Percentiles rank a stretch among this genome's conserved stretches.
Evolutionary conservation across 371 early-diverging fungal genomes (phyloP).

Genomic region (Mucor circinelloides): DNA sequence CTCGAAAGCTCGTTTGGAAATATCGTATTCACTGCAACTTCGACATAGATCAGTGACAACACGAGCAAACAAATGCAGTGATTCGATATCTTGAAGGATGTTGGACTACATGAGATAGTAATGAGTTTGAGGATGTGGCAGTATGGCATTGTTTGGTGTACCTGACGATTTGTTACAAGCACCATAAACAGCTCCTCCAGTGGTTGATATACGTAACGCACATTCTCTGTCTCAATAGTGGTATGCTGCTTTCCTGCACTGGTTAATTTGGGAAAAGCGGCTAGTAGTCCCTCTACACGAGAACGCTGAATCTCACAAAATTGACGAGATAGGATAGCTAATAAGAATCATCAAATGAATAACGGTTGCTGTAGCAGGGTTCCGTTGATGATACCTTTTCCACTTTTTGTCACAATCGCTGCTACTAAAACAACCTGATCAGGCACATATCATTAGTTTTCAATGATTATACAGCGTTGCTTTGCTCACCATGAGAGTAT

Average conservation of each 20-base stretch:
- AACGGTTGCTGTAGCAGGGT: too few relatives aligned
- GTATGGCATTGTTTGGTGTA: background rate
- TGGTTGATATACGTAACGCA: constrained; percentile 98
- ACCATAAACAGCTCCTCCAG: constrained; percentile 93
- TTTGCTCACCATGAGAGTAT: background rate
- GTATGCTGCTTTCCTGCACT: constrained; percentile 94
- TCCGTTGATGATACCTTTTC: constrained; percentile 73
- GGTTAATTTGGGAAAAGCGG: constrained; percentile 95
- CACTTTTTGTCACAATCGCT: constrained; percentile 89
- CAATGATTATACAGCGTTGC: background rate
- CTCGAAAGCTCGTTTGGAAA: constrained; percentile 84
- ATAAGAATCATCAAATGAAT: background rate
- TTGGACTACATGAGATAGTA: constrained; percentile 50
- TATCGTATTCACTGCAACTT: constrained; percentile 74
- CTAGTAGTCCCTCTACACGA: constrained; percentile 93
- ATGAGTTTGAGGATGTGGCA: too few relatives aligned
- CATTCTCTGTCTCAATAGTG: constrained; percentile 93
- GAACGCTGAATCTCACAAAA: constrained; percentile 95
- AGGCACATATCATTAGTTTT: background rate
- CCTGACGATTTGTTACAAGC: constrained; percentile 80
- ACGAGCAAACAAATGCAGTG: constrained; percentile 91
- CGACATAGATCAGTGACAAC: constrained; percentile 90
- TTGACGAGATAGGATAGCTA: constrained; percentile 95
- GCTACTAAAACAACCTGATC: constrained; percentile 82
- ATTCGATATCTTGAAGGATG: constrained; percentile 92